Conservation (phyloP, 805 yeast genomes). For the Ogataea nakhonphanomensis region DNA sequence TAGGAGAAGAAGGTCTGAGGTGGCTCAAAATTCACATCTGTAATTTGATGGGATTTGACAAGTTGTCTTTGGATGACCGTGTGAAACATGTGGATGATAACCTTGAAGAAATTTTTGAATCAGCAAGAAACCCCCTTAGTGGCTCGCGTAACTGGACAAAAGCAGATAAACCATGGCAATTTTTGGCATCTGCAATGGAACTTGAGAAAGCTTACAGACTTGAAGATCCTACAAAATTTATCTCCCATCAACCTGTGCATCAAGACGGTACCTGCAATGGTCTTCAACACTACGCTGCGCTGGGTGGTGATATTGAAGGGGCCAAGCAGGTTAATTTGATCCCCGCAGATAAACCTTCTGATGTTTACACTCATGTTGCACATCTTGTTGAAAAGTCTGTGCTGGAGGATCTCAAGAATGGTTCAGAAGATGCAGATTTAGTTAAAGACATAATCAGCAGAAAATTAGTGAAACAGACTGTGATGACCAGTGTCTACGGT, state of each 20-base stretch:
- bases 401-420: constrained; percentile 53
- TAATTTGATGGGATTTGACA: constrained; percentile 72
- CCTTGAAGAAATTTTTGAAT: constrained; percentile 48
- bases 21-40: constrained; percentile 79
- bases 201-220: constrained; percentile 56
- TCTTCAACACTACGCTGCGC: constrained; percentile 80
- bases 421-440: constrained; percentile 50
- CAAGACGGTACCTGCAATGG: constrained; percentile 90
- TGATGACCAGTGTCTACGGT: constrained; percentile 97
- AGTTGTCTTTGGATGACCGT: constrained; percentile 64
- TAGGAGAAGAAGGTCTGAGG: constrained; percentile 60
- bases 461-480: constrained; percentile 93
- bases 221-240: constrained; percentile 59
- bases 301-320: constrained; percentile 83
- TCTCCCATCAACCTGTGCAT: constrained; percentile 75
- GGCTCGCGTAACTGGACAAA: constrained; percentile 62
- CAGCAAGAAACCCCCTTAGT: constrained; percentile 61
- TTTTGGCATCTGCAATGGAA: constrained; percentile 67
- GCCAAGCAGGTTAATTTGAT: constrained; percentile 74
- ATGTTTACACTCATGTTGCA: constrained; percentile 72
- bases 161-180: constrained; percentile 86
- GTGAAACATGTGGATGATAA: constrained; percentile 55
- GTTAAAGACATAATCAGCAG: constrained; percentile 66
- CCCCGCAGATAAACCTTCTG: constrained; percentile 72
- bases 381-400: constrained; percentile 55